Conservation (phyloP, 805 yeast species). For the Candida boidinii region DNA sequence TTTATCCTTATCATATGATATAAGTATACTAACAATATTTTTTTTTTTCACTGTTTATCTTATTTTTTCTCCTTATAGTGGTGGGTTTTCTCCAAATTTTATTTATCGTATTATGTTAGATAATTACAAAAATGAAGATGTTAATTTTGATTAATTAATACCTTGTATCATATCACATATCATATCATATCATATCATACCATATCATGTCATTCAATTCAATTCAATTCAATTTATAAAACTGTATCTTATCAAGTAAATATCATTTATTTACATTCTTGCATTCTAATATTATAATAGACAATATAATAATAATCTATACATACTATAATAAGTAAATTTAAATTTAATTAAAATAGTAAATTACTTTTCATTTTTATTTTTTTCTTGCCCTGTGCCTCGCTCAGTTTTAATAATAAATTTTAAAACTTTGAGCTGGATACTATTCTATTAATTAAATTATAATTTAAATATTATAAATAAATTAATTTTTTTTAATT, state of each 20-base stretch:
- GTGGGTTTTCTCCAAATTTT: slow-evolving; percentile 95
- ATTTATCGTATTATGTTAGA: slow-evolving; percentile 92
- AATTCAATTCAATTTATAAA: slow-evolving; percentile 1
- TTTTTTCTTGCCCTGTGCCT: slow-evolving; percentile 45
- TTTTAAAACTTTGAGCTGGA: slow-evolving; percentile 56
- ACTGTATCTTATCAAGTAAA: neutral
- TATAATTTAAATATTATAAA: slow-evolving; percentile 1
- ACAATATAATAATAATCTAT: too few species aligned
- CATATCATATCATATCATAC: neutral
- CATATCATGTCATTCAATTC: too few species aligned
- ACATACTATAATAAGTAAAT: too few species aligned
- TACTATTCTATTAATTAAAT: slow-evolving; percentile 16
- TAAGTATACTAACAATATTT: slow-evolving; percentile 1
- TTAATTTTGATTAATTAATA: slow-evolving; percentile 37
- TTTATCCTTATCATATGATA: neutral
- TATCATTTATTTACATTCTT: neutral
- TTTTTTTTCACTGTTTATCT: neutral
- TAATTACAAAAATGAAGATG: slow-evolving; percentile 84
- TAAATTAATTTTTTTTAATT: slow-evolving; percentile 1
- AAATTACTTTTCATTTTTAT: too few species aligned
- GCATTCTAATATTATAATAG: neutral
- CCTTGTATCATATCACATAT: neutral
- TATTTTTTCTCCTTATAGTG: slow-evolving; percentile 28
- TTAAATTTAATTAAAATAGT: too few species aligned
- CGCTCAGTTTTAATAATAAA: slow-evolving; percentile 40